Base-by-base conservation (phyloP, 768 basidiomycete species). In the Cytidiella melzeri region DNA sequence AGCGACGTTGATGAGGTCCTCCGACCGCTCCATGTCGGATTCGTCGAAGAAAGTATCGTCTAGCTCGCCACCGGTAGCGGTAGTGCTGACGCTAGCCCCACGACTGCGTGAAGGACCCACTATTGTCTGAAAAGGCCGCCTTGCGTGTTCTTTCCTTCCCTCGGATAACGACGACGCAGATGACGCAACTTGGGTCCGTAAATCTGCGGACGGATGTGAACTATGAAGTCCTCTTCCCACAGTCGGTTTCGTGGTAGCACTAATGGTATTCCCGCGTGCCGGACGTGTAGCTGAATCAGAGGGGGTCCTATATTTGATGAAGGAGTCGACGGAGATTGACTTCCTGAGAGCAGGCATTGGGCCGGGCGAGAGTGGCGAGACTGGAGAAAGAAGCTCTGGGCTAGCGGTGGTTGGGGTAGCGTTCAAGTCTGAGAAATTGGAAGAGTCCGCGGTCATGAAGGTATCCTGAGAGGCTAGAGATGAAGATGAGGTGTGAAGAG, bases 281-380 rank as follows among this genome's bases (percentile, higher is more conserved):
- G 54, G 5, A 25, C 50, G 44, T 34, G 50, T 46, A 40, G 45
- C 34, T 28, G 26, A 41, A 44, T 53, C 50, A 46, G 55, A 26
- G 37, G 46, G 27, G n/a, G 47, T 56, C 39, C 48, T 58, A 52
- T 54, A 34, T 28, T 68, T 69, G 43, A 77, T 74, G 63, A 89
- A 83, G 9, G 87, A 89, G 64, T 89, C 87, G 52, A 82, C 85
- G 19, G 87, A 89, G 52, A 84, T 66, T 24, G 86, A 84, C 69
- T 88, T 88, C 58, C 84, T 76, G 47, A 89, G 75, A 51, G 61
- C 64, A 41, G 70, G 67, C 19, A 70, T 59, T 19, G 69, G 65
- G 39, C 59, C 52, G 47, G 66, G 62, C 47, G 67, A 61, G 30
- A 66, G 60, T 27, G 52, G 48, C 26, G 52, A 51, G 23, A 57